Percentiles rank a stretch among this genome's conserved stretches.
phyloP scores from a whole-genome alignment of 2,329 filamentous ascomycete genomes.

The Metarhizium sp. region DNA sequence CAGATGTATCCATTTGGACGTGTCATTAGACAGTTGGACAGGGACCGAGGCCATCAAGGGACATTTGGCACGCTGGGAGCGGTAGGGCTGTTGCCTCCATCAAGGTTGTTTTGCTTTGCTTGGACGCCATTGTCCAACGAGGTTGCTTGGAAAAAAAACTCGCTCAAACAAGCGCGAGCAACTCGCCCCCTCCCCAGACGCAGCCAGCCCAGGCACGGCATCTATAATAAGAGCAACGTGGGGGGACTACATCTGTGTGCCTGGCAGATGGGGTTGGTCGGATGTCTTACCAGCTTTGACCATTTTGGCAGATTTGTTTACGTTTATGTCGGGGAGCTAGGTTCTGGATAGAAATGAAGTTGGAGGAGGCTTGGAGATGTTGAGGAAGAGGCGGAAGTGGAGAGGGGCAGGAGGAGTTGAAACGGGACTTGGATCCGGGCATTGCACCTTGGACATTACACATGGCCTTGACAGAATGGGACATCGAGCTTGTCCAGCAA shows the following conservation, averaged over 20 bases:
- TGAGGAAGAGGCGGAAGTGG: slow-evolving; percentile 5
- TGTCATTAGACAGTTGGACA: slow-evolving; percentile 1
- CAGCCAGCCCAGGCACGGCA: background rate
- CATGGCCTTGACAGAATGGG: no score
- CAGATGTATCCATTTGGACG: background rate
- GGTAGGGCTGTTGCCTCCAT: slow-evolving; percentile 22
- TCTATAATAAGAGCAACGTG: slow-evolving; percentile 13
- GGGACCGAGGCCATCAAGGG: slow-evolving; percentile 22
- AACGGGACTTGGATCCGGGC: background rate
- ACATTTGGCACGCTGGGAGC: slow-evolving; percentile 8
- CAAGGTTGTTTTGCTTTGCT: slow-evolving; percentile 27
- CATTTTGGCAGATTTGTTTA: slow-evolving; percentile 65
- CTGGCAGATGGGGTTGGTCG: background rate
- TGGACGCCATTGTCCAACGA: slow-evolving; percentile 15
- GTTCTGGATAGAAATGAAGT: background rate
- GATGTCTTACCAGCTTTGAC: slow-evolving; percentile 80
- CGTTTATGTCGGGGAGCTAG: slow-evolving; percentile 6
- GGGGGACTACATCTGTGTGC: background rate
- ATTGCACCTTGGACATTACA: background rate
- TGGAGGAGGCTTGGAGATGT: slow-evolving; percentile 6
- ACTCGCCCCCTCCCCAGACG: slow-evolving; percentile 9
- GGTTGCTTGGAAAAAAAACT: slow-evolving; percentile 29
- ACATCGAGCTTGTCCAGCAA: no score
- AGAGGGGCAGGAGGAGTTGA: slow-evolving; percentile 9
- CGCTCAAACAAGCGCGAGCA: slow-evolving; percentile 49